Base-by-base conservation (phyloP, 768 basidiomycete species). In the Mycena crocata region DNA sequence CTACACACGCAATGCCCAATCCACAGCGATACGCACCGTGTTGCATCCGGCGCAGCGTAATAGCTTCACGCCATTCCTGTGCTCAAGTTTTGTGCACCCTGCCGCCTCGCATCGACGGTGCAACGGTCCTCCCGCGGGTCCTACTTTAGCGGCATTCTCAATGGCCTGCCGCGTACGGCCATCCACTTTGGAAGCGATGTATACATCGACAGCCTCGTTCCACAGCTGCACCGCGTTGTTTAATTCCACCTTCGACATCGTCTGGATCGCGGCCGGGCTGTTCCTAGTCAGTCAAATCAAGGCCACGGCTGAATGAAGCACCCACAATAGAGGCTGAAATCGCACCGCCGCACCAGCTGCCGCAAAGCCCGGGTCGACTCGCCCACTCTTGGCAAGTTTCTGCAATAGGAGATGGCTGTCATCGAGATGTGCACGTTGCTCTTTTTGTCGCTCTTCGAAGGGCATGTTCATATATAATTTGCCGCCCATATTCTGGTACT, bases 171-270 rank as follows among this genome's bases (percentile, higher is more conserved):
- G 32, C 13, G n/a, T 10, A 12, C 61, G 61, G n/a, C 19, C n/a
- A 21, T 62, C 52, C 23, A 55, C 34, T 10, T 30, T 39, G 0
- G 61, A 62, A 21, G 32, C 42, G 23, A 62, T 46, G 24, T 62
- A 62, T 6, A 23, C 34, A 23, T 62, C 51, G 21, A 62, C 61
- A 15, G 61, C 51, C 9, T 40, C 24, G 39, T 62, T 62, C 60
- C 60, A 62, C 5, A 24, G 3, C 13, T 15, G 24, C 17, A 34
- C 32, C 13, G 32, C 0, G 1, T 35, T 17, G 15, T 24, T 45
- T 31, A 30, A 30, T 21, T 61, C 60, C 5, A 26, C 17, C 31
- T 45, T 45, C 15, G 37, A 23, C 60, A 52, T 52, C 3, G 50
- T 44, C 4, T 17, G 58, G 19, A 35, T 48, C 7, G 7, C 35